phyloP scores from a whole-genome alignment of 305 asterid species.

The Fraxinus greggii region DNA sequence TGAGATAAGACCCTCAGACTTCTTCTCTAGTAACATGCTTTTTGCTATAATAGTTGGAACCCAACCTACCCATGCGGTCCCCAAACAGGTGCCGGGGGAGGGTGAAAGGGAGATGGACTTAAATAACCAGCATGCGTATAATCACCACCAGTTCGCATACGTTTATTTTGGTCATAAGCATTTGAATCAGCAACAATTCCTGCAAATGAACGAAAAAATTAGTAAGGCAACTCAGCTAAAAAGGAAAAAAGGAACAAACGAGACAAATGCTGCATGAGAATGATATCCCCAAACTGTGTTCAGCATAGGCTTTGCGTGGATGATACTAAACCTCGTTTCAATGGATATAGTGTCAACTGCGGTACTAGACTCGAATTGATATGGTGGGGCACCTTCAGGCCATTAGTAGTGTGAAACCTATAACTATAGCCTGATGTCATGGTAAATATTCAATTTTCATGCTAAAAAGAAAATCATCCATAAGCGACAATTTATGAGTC shows the following conservation, averaged over 20 bases:
- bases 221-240: background rate
- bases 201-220: slow-evolving; percentile 10
- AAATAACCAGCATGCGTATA: slow-evolving; percentile 50
- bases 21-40: background rate
- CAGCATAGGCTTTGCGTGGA: background rate
- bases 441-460: background rate
- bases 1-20: background rate
- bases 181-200: slow-evolving; percentile 56
- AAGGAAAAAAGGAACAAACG: background rate
- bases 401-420: background rate
- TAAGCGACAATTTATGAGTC: background rate
- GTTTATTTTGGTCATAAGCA: slow-evolving; percentile 54
- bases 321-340: background rate
- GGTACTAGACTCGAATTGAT: background rate
- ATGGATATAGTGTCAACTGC: background rate
- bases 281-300: background rate
- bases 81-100: slow-evolving; percentile 63
- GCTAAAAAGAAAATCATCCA: background rate
- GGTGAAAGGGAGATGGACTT: slow-evolving; percentile 60
- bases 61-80: slow-evolving; percentile 45
- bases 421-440: background rate
- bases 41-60: background rate
- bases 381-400: background rate
- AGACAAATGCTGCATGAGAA: background rate
- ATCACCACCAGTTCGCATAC: slow-evolving; percentile 55